Percentiles rank a stretch among this genome's conserved stretches.
These are phyloP conservation scores for Colletotrichum tofieldiae DNA, from an alignment of 2,329 filamentous ascomycete genomes.

Conservation along the genomic window DNA sequence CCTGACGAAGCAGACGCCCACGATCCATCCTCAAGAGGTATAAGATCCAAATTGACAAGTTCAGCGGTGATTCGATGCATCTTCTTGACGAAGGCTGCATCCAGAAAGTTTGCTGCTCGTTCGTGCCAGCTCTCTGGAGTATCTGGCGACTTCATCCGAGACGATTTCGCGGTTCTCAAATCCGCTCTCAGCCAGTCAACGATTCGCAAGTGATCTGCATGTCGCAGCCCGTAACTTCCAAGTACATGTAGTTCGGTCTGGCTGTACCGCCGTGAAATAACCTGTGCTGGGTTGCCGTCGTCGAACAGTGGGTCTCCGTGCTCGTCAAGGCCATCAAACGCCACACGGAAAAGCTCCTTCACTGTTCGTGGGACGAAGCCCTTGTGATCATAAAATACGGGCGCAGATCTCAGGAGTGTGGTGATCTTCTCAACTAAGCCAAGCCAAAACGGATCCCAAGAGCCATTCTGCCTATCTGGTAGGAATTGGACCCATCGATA, in stretches of 20 bases:
- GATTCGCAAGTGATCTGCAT: background rate
- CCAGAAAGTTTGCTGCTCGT: constrained; percentile 11
- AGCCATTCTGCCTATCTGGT: constrained; percentile 46
- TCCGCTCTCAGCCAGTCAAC: background rate
- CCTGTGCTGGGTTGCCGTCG: background rate
- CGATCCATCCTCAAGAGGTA: constrained; percentile 7
- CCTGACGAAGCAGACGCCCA: constrained; percentile 23
- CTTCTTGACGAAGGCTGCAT: background rate
- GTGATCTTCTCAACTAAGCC: background rate
- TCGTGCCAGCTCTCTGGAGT: constrained; percentile 45
- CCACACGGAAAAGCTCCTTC: background rate
- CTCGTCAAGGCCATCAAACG: background rate
- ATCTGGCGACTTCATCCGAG: constrained; percentile 41
- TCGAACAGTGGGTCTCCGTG: background rate
- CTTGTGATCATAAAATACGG: background rate
- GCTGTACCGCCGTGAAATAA: background rate
- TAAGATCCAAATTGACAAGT: background rate
- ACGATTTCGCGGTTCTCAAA: background rate
- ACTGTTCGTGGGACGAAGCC: background rate
- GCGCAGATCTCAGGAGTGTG: background rate
- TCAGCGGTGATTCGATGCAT: background rate
- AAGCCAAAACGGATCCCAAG: background rate
- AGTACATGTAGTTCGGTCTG: background rate
- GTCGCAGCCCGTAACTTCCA: background rate
- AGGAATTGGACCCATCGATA: constrained; percentile 64